phyloP scores from a whole-genome alignment of 1,284 basidiomycete genomes.

The Ustilago esculenta region DNA sequence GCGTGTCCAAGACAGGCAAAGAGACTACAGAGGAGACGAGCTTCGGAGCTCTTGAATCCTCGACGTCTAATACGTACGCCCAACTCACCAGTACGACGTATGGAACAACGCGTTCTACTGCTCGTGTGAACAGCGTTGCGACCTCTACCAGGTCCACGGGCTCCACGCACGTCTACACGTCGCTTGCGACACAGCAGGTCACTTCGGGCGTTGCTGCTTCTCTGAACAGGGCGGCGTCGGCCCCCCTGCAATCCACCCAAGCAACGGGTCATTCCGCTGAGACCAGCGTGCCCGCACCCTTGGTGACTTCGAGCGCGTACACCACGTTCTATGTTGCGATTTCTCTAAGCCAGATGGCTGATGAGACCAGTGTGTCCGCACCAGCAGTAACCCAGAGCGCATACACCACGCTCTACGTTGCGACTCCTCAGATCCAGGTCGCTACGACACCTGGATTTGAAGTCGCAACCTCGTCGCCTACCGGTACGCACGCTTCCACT shows the following conservation, averaged over 20 bases:
- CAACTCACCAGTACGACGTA: too few relatives aligned
- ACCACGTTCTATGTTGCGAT: too few relatives aligned
- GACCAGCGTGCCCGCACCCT: background rate
- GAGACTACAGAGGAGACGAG: too few relatives aligned
- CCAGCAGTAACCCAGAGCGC: background rate
- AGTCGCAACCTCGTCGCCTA: background rate
- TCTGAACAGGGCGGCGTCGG: slow-evolving; percentile 6
- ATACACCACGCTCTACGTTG: background rate
- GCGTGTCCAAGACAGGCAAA: too few relatives aligned
- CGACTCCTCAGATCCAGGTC: too few relatives aligned
- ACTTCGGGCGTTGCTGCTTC: background rate
- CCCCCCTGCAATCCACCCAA: background rate
- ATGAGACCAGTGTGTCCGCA: too few relatives aligned
- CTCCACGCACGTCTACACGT: slow-evolving; percentile 2
- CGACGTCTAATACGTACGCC: too few relatives aligned
- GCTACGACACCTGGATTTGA: background rate
- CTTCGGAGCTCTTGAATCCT: too few relatives aligned
- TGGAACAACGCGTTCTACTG: background rate
- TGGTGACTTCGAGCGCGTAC: too few relatives aligned
- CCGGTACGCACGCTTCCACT: slow-evolving; percentile 1
- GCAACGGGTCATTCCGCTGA: background rate
- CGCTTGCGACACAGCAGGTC: slow-evolving; percentile 2
- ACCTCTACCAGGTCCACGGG: background rate
- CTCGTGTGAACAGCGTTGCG: too few relatives aligned
- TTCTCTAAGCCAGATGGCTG: too few relatives aligned